Base-by-base conservation (phyloP, 805 yeast species). In the Sugiyamaella mastotermitis region DNA sequence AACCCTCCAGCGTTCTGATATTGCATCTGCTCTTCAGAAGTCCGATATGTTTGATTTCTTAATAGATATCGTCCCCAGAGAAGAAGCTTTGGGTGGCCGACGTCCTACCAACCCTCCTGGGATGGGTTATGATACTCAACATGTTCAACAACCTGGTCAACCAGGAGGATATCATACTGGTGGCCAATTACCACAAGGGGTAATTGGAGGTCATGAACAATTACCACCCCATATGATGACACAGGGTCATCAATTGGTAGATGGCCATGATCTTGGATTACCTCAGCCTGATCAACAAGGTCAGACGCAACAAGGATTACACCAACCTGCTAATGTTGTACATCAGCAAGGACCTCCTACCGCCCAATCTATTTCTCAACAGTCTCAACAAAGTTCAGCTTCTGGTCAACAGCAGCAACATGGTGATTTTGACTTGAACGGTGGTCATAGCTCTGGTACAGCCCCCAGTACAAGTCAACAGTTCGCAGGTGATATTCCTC, bases 21-120 rank as follows among this genome's bases (percentile, higher is more conserved):
- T 92, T 46, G 95, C 96, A 2, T 92, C 92, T 13, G 98, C 98
- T 1, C 66, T 94, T 41, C 92, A 87, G 48, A 86, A 86, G 57
- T 77, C 88, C 27, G 98, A 92, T 58, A 90, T 92, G 95, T 94
- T 90, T 68, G 99, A 92, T 56, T 92, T 92, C 56, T 65, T 92
- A 40, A 92, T 92, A 49, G 99, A 92, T 57, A 86, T 92, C 20
- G 97, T 90, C 3, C 97, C 98, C 4, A 68, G 97, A 41, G 94
- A 83, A 51, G 87, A 80, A 55, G 86, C 78, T 52, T 11, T 17
- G 5, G 23, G 13, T 31, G 18, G 11, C 24, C 21, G 23, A 5
- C 13, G 23, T 10, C 23, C 33, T 31, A 20, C 33, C 8, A 31
- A 20, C 24, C 18, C 14, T 18, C 33, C 14, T 16, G 23, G 11